These are phyloP conservation scores for Anisodus acutangulus DNA, from an alignment of 257 asterid genomes.

Conservation along the genomic window DNA sequence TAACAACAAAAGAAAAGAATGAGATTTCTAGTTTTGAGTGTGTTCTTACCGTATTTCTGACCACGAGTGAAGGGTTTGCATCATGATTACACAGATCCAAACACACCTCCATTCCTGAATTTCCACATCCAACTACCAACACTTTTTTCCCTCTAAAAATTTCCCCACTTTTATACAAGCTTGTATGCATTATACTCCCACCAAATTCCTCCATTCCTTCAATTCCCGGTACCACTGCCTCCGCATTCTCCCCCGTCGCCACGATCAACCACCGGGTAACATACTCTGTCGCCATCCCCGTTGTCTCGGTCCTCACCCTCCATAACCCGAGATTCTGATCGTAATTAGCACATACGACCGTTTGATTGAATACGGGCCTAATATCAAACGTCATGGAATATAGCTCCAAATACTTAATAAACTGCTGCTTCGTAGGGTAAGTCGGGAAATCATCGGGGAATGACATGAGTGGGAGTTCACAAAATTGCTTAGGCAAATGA, in stretches of 20 bases:
- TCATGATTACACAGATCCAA: slow-evolving; percentile 80
- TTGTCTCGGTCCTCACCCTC: slow-evolving; percentile 54
- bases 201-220: slow-evolving; percentile 61
- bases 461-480: slow-evolving; percentile 80
- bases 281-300: slow-evolving; percentile 44
- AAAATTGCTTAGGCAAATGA: slow-evolving; percentile 79
- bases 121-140: slow-evolving; percentile 87
- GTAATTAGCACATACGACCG: slow-evolving; percentile 58
- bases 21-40: background rate
- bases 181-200: slow-evolving; percentile 67
- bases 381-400: slow-evolving; percentile 66
- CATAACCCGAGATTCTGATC: slow-evolving; percentile 55
- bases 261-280: slow-evolving; percentile 67
- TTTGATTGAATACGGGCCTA: slow-evolving; percentile 56
- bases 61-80: slow-evolving; percentile 72
- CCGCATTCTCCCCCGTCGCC: slow-evolving; percentile 92
- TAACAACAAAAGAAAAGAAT: no score
- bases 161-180: slow-evolving; percentile 67
- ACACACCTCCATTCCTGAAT: slow-evolving; percentile 94
- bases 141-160: slow-evolving; percentile 60
- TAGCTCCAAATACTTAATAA: slow-evolving; percentile 56
- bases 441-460: slow-evolving; percentile 72
- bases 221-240: slow-evolving; percentile 60
- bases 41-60: slow-evolving; percentile 70
- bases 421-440: slow-evolving; percentile 76